Evolutionary conservation across 2,329 filamentous ascomycete species (phyloP).

Genomic region (Ceratocystiopsis brevicomis): DNA sequence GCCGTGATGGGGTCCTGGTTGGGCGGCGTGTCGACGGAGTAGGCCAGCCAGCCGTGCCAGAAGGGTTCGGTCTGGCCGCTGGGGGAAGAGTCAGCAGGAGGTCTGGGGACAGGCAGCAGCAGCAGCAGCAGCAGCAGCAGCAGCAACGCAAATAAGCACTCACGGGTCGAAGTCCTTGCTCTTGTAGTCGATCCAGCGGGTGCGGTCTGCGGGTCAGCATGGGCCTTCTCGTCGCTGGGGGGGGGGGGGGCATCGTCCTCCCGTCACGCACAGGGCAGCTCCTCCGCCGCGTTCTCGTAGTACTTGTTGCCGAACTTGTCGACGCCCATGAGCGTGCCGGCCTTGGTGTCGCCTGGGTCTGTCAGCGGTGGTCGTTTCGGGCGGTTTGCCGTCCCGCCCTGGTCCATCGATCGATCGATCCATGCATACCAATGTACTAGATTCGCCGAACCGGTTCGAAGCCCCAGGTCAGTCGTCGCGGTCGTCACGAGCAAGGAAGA

Average conservation of each 20-base stretch:
- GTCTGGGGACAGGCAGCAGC: neutral
- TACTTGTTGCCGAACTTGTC: conserved; percentile 95
- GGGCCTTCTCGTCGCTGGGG: neutral
- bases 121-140: no score
- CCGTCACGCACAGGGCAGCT: conserved; percentile 56
- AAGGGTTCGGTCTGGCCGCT: conserved; percentile 78
- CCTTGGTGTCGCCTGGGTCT: conserved; percentile 80
- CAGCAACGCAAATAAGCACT: no score
- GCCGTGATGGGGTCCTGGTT: conserved; percentile 52
- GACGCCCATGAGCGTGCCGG: conserved; percentile 63
- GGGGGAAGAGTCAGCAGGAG: neutral
- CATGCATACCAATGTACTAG: conserved; percentile 37
- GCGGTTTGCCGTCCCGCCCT: no score
- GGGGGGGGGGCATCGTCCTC: no score
- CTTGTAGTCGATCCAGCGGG: conserved; percentile 95
- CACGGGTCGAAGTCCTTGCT: conserved; percentile 66
- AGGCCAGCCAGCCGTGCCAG: conserved; percentile 97
- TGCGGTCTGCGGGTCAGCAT: conserved; percentile 46
- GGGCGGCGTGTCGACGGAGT: conserved; percentile 75
- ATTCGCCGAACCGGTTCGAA: conserved; percentile 8
- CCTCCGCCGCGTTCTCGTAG: conserved; percentile 88
- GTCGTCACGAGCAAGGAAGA: neutral
- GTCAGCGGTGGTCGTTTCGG: conserved; percentile 24
- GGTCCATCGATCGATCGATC: no score
- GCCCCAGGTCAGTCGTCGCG: neutral